Evolutionary conservation across 2,329 filamentous ascomycete species (phyloP), one percentile per base, ranked within the genome.

Genomic region (Venturia carpophila): DNA sequence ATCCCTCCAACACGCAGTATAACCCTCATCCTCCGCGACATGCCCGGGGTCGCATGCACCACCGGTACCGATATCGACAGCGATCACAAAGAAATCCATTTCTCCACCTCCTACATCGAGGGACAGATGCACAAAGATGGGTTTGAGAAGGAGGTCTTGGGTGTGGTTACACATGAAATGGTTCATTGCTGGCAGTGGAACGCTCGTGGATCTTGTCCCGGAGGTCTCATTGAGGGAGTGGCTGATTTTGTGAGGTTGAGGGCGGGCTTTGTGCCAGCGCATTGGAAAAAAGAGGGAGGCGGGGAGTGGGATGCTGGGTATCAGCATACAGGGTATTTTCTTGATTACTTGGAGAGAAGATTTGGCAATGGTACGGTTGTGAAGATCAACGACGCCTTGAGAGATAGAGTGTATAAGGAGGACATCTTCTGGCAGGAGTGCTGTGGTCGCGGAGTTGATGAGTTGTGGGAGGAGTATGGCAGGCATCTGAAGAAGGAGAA

Each of bases 111-210:
- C 60, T 96, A 97, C 78, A 49, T 66, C n/a, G 71, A 74, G 1
- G 47, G 47, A n/a, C 62, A 68, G 15, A 71, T 79, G 0, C 66
- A 81, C 0, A 71, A 73, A 24, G 67, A 69, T 5, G 69, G 75
- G 17, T 70, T 67, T 45, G 75, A 71, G 68, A 75, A 81, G 47
- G 91, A 97, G 77, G 85, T 97, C 66, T 78, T 84, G 21, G 94
- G 94, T 49, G 92, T 97, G 0, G 75, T 97, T 24, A 88, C 89
- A 1, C 93, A 97, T 74, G 93, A 97, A 77, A 87, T 97, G 67
- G 93, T 97, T 17, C 94, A 97, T 78, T 97, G 92, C 77, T 95
- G 89, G 77, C 93, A 97, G 75, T 89, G 90, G 76, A 87, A 91
- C 70, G 88, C 81, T 1, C 78, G 75, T 11, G 79, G 78, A 0